Evolutionary conservation across 2,329 filamentous ascomycete genomes (phyloP).

Genomic region (Exophiala mesophila): DNA sequence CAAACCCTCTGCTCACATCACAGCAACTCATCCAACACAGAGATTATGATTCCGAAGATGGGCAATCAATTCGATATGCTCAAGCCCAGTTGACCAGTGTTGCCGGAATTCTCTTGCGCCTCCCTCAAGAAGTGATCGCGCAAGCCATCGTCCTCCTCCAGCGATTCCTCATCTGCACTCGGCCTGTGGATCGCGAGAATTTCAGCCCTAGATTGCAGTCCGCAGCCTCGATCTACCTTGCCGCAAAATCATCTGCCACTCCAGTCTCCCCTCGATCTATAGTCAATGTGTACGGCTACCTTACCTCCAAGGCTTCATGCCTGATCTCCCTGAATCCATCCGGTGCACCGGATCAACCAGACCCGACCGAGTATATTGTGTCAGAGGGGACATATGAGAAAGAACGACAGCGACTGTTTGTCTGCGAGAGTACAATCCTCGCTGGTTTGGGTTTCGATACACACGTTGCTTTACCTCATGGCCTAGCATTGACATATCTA

Average conservation of each 20-base stretch:
- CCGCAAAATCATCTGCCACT: constrained; percentile 73
- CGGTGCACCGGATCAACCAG: constrained; percentile 25
- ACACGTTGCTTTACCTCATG: constrained; percentile 79
- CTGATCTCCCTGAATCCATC: constrained; percentile 40
- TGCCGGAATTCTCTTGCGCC: constrained; percentile 64
- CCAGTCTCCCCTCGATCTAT: constrained; percentile 74
- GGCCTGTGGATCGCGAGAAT: constrained; percentile 7
- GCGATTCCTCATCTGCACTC: constrained; percentile 44
- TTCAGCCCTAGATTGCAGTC: constrained; percentile 62
- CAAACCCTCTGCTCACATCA: constrained; percentile 43
- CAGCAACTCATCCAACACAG: constrained; percentile 37
- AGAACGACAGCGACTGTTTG: constrained; percentile 60
- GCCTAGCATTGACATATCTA: constrained; percentile 83
- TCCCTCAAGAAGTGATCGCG: constrained; percentile 80
- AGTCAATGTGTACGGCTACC: constrained; percentile 78
- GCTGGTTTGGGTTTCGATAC: constrained; percentile 73
- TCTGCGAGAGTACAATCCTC: constrained; percentile 73
- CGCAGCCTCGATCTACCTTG: constrained; percentile 73
- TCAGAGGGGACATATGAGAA: constrained; percentile 67
- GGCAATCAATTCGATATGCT: constrained; percentile 42
- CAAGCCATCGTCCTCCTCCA: constrained; percentile 78
- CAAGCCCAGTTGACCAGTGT: constrained; percentile 43
- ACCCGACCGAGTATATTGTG: constrained; percentile 60
- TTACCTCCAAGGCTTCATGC: constrained; percentile 56
- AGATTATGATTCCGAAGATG: constrained; percentile 31